phyloP scores from a whole-genome alignment of 208 protist genomes.

The Crithidia fasciculata region DNA sequence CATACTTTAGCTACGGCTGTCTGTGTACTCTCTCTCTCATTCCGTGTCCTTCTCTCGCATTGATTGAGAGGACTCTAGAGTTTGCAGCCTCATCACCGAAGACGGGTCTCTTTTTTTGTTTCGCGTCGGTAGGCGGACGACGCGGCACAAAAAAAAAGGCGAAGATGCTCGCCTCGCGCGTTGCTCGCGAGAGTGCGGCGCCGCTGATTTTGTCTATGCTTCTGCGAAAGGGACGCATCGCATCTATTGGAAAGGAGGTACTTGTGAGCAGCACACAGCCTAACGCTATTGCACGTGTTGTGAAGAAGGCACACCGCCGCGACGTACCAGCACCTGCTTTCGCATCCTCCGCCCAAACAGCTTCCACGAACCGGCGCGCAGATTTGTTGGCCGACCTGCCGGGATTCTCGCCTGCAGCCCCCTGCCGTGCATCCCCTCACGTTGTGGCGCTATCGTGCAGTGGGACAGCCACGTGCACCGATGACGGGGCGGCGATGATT shows the following conservation, averaged over 20 bases:
- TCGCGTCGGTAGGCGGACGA: neutral
- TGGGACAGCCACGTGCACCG: no score
- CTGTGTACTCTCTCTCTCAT: no score
- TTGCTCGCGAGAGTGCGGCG: neutral
- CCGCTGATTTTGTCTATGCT: slow-evolving; percentile 23
- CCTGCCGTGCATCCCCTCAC: neutral
- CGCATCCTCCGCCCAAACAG: neutral
- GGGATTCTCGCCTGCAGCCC: slow-evolving; percentile 6
- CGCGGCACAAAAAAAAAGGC: neutral
- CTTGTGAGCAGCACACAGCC: slow-evolving; percentile 18
- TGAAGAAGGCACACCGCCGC: neutral
- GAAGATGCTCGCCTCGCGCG: slow-evolving; percentile 7
- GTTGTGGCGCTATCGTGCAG: slow-evolving; percentile 14
- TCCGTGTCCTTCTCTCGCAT: no score
- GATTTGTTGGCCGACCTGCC: slow-evolving; percentile 23
- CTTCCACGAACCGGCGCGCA: neutral
- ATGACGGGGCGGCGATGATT: neutral
- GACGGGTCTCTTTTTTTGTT: neutral
- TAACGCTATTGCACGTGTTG: neutral
- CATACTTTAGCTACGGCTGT: no score
- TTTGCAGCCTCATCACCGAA: neutral
- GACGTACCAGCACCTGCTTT: neutral
- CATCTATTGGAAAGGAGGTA: slow-evolving; percentile 7
- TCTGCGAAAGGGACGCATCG: slow-evolving; percentile 15
- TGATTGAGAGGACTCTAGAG: no score